Evolutionary conservation across 257 asterid genomes (phyloP).

Genomic region (Cordia subcordata): DNA sequence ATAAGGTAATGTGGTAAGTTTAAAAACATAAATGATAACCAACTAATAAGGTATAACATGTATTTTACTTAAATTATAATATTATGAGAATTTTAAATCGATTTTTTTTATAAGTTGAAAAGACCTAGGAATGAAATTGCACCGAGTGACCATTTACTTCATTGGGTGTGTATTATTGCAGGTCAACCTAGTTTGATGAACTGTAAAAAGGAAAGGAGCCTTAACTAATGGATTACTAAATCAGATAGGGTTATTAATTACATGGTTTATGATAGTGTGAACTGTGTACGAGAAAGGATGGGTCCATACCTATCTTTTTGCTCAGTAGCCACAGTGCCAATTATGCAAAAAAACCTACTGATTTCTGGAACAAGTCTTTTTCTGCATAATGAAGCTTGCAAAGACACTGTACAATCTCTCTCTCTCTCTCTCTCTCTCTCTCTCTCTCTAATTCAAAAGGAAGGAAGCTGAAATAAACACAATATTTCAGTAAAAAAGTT

Average conservation of each 20-base stretch:
- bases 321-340: constrained; percentile 7
- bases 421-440: constrained; percentile 7
- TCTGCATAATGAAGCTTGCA: too few species aligned
- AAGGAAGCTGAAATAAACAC: background rate
- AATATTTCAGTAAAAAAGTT: constrained; percentile 7
- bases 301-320: background rate
- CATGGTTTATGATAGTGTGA: background rate
- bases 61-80: too few species aligned
- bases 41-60: too few species aligned
- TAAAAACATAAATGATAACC: too few species aligned
- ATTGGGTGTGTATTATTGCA: background rate
- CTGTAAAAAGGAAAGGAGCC: background rate
- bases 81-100: too few species aligned
- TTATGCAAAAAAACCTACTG: constrained; percentile 4
- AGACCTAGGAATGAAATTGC: too few species aligned
- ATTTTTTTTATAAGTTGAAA: too few species aligned
- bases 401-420: background rate
- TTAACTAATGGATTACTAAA: too few species aligned
- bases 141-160: too few species aligned
- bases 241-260: background rate
- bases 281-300: background rate
- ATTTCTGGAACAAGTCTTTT: background rate
- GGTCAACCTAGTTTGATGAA: background rate
- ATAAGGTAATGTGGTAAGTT: too few species aligned
- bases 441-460: background rate